Conservation (phyloP, 768 basidiomycete genomes). For the Tephrocybe sp. region DNA sequence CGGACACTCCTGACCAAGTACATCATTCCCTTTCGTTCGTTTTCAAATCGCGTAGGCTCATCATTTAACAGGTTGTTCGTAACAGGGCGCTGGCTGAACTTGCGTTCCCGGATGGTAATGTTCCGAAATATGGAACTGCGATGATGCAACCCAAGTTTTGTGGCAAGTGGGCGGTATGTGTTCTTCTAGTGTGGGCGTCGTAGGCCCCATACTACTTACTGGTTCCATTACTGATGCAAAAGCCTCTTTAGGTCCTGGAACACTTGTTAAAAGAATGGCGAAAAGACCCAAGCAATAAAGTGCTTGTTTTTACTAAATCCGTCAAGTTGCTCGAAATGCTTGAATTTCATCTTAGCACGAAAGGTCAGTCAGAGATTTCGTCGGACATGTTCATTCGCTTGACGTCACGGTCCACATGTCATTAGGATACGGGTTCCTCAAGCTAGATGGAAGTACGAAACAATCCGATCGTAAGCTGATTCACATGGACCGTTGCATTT, state of each 20-base stretch:
- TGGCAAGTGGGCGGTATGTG: constrained; percentile 79
- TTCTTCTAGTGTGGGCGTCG: background rate
- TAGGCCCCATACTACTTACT: too few relatives aligned
- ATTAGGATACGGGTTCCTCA: constrained; percentile 63
- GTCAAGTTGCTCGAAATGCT: constrained; percentile 89
- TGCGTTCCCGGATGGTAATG: constrained; percentile 56
- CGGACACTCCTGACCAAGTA: constrained; percentile 70
- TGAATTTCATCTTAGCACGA: constrained; percentile 63
- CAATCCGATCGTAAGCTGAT: constrained; percentile 58
- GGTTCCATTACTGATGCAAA: background rate
- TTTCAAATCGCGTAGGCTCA: background rate
- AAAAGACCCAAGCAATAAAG: constrained; percentile 72
- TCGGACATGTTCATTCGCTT: background rate
- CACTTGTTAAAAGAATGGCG: constrained; percentile 64
- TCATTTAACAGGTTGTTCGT: constrained; percentile 25
- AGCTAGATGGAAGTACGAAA: constrained; percentile 76
- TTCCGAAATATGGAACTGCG: constrained; percentile 60
- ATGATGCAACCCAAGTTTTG: constrained; percentile 67
- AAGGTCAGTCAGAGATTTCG: constrained; percentile 33
- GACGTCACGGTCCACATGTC: background rate
- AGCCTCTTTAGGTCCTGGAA: constrained; percentile 53
- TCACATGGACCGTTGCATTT: background rate
- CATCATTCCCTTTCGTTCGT: background rate
- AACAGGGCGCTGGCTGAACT: constrained; percentile 60
- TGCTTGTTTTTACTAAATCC: constrained; percentile 91